These are phyloP conservation scores for Agrocybe chaxingu DNA, from an alignment of 768 basidiomycete genomes.

Conservation along the genomic window DNA sequence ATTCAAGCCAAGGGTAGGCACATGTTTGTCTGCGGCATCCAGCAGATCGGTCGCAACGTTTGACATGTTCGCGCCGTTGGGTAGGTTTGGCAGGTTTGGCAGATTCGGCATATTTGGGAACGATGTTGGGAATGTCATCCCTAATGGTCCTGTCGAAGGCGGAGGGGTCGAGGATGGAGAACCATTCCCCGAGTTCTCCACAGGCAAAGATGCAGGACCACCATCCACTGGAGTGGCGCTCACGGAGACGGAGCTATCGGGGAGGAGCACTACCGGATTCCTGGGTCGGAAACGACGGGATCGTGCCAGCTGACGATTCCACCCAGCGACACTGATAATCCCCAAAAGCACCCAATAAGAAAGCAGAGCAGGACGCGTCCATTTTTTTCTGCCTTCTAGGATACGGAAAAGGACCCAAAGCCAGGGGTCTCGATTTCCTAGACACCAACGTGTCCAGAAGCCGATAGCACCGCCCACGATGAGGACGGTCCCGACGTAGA, in stretches of 20 bases:
- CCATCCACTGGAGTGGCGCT: not conserved
- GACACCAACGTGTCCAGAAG: slow-evolving; percentile 88
- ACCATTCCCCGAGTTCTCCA: not conserved
- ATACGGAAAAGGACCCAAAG: slow-evolving; percentile 79
- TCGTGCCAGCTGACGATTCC: slow-evolving; percentile 87
- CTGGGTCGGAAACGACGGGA: slow-evolving; percentile 64
- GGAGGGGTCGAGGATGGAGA: slow-evolving; percentile 7
- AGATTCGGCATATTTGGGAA: slow-evolving; percentile 53
- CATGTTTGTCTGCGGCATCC: slow-evolving; percentile 86
- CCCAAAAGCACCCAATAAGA: slow-evolving; percentile 84
- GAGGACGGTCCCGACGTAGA: slow-evolving; percentile 73
- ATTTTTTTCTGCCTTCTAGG: slow-evolving; percentile 68
- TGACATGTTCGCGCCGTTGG: slow-evolving; percentile 35
- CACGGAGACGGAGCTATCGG: not conserved
- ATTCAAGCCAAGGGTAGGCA: slow-evolving; percentile 88
- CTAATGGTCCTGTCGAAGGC: slow-evolving; percentile 23
- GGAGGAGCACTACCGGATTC: slow-evolving; percentile 20
- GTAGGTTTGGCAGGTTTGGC: slow-evolving; percentile 47
- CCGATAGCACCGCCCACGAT: slow-evolving; percentile 85
- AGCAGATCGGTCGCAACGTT: slow-evolving; percentile 63
- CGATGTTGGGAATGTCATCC: slow-evolving; percentile 43
- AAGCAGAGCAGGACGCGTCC: slow-evolving; percentile 77
- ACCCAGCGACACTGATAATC: slow-evolving; percentile 85
- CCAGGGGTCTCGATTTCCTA: slow-evolving; percentile 83
- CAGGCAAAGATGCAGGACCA: not conserved